These are phyloP conservation scores for Peribolospora kevripleyi DNA, from an alignment of 768 basidiomycete genomes.

Conservation along the genomic window DNA sequence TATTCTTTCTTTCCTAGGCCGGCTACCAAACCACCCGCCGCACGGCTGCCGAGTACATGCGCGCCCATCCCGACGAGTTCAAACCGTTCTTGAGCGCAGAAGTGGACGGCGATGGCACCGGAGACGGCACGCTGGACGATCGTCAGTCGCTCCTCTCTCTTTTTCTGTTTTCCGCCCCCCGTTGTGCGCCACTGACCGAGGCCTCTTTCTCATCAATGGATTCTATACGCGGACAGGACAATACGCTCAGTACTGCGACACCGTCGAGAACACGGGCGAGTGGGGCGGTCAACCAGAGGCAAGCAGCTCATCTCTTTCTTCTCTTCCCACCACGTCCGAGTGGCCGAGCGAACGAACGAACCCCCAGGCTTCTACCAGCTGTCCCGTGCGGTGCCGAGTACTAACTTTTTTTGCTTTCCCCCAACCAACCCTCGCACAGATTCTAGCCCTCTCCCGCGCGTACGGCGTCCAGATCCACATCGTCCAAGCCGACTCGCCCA, in stretches of 20 bases:
- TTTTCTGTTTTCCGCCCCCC: background rate
- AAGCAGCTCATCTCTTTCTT: constrained; percentile 3
- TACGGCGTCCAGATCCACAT: constrained; percentile 74
- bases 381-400: no score
- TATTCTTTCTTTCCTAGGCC: constrained; percentile 20
- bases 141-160: constrained; percentile 12
- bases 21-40: constrained; percentile 37
- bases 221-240: constrained; percentile 1
- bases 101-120: constrained; percentile 40
- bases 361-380: no score
- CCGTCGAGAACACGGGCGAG: constrained; percentile 54
- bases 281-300: constrained; percentile 95
- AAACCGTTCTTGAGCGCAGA: constrained; percentile 57
- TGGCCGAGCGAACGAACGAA: background rate
- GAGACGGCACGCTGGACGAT: constrained; percentile 38
- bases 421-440: constrained; percentile 18
- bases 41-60: constrained; percentile 58
- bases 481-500: constrained; percentile 55
- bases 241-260: constrained; percentile 41
- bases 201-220: no score
- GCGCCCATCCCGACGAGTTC: constrained; percentile 63
- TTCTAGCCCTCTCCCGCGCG: constrained; percentile 58
- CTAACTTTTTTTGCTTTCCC: background rate
- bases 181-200: background rate
- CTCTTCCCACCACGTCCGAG: background rate